These are phyloP conservation scores for Psilocybe cubensis DNA, from an alignment of 768 basidiomycete species.

Conservation along the genomic window DNA sequence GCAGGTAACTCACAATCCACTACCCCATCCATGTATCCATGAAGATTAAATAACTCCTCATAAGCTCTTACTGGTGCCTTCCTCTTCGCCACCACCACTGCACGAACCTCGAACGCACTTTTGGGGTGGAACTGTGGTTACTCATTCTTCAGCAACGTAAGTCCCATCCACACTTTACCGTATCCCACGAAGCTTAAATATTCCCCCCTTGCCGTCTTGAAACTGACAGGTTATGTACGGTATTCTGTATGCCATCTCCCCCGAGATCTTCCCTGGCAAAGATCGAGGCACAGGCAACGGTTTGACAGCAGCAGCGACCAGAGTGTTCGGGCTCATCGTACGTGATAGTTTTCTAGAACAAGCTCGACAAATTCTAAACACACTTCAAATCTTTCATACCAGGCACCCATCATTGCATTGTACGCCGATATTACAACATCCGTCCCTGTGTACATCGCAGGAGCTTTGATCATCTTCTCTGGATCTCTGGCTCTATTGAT, in stretches of 20 bases:
- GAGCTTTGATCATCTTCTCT: constrained; percentile 61
- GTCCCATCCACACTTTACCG: constrained; percentile 13
- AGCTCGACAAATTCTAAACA: neutral
- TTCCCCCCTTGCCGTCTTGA: neutral
- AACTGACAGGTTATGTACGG: constrained; percentile 74
- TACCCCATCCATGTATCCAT: no score
- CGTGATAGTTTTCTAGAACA: constrained; percentile 18
- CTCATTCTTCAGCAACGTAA: constrained; percentile 59
- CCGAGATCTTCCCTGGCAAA: constrained; percentile 73
- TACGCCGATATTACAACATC: constrained; percentile 67
- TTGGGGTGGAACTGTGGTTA: constrained; percentile 84
- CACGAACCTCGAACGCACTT: constrained; percentile 64
- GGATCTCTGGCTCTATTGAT: constrained; percentile 63
- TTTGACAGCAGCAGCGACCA: constrained; percentile 58
- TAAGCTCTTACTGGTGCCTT: constrained; percentile 76
- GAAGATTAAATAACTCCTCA: no score
- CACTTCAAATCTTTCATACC: neutral
- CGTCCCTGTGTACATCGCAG: constrained; percentile 75
- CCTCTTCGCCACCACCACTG: constrained; percentile 72
- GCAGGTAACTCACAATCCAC: no score
- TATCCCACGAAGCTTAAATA: neutral
- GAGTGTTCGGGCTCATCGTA: constrained; percentile 74
- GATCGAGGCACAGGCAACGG: constrained; percentile 77
- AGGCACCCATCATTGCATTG: constrained; percentile 76
- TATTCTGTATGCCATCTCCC: constrained; percentile 67